phyloP scores from a whole-genome alignment of 768 basidiomycete species.

The Russula compacta region DNA sequence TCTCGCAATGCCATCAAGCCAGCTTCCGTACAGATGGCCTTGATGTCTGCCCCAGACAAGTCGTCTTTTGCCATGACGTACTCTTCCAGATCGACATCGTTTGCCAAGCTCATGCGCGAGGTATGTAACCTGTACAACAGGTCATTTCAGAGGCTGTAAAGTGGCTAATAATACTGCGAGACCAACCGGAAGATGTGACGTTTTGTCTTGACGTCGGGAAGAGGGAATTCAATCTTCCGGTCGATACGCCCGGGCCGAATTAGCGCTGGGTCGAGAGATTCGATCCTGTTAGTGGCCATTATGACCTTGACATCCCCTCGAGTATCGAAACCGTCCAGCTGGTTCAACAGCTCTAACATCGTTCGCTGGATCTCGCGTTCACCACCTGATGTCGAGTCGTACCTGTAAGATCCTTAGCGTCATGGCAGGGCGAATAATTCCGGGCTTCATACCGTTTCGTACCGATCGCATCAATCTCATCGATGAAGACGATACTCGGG shows the following conservation, averaged over 20 bases:
- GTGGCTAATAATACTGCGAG: not conserved
- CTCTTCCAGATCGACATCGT: conserved; percentile 92
- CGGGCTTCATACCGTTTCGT: conserved; percentile 75
- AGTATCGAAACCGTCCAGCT: conserved; percentile 98
- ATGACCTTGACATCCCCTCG: conserved; percentile 99
- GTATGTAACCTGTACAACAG: conserved; percentile 63
- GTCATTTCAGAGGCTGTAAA: conserved; percentile 8
- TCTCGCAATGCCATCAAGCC: conserved; percentile 91
- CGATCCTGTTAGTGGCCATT: conserved; percentile 99
- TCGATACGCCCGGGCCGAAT: conserved; percentile 98
- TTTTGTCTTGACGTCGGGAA: conserved; percentile 98
- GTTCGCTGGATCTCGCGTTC: conserved; percentile 99
- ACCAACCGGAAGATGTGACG: conserved; percentile 90
- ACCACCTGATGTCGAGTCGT: conserved; percentile 97
- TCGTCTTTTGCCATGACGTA: conserved; percentile 95
- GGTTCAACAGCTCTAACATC: conserved; percentile 97
- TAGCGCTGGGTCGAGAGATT: conserved; percentile 93
- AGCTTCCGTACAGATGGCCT: conserved; percentile 98
- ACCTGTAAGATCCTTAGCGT: conserved; percentile 38
- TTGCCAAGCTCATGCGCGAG: conserved; percentile 81
- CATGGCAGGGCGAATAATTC: not conserved
- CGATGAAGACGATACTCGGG: conserved; percentile 98
- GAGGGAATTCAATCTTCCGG: conserved; percentile 95
- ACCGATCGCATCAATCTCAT: conserved; percentile 89
- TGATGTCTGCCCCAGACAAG: conserved; percentile 95